A percentile compares a stretch with the other conserved stretches of the same genome.
These are phyloP conservation scores for Scedosporium boydii DNA, from an alignment of 2,329 filamentous ascomycete species.

Conservation along the genomic window DNA sequence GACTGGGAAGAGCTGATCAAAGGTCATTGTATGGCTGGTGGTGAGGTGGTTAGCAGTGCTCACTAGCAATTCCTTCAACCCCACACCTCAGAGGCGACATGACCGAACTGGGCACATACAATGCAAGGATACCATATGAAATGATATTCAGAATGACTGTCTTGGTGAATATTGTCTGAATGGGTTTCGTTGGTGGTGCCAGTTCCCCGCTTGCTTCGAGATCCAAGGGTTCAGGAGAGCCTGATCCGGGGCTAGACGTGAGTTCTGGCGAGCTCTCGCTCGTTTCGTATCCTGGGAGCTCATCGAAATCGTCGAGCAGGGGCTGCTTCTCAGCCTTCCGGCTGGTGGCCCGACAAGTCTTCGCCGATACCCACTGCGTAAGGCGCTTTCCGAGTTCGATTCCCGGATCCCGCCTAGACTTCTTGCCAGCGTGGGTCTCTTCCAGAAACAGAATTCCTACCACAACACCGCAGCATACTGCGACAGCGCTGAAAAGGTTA, in stretches of 20 bases:
- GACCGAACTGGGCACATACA: conserved; percentile 53
- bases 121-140: conserved; percentile 85
- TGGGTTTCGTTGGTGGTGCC: conserved; percentile 3
- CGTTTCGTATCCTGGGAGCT: conserved; percentile 60
- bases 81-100: conserved; percentile 9
- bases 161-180: conserved; percentile 61
- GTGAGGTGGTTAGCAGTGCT: conserved; percentile 10
- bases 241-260: conserved; percentile 18
- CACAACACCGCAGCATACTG: conserved; percentile 65
- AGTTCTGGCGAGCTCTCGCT: conserved; percentile 45
- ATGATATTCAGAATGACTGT: conserved; percentile 82
- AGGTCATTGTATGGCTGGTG: conserved; percentile 85
- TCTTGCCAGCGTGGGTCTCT: conserved; percentile 84
- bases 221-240: conserved; percentile 24
- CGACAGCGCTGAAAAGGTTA: conserved; percentile 79
- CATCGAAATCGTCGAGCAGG: conserved; percentile 52
- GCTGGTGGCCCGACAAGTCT: conserved; percentile 22
- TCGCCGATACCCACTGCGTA: conserved; percentile 29
- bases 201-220: conserved; percentile 16
- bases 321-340: conserved; percentile 47
- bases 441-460: conserved; percentile 82
- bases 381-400: conserved; percentile 69
- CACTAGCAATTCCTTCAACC: neutral
- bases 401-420: conserved; percentile 64
- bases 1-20: conserved; percentile 87